Conservation (phyloP, 2,329 filamentous ascomycete species). For the Aureobasidium sp. region DNA sequence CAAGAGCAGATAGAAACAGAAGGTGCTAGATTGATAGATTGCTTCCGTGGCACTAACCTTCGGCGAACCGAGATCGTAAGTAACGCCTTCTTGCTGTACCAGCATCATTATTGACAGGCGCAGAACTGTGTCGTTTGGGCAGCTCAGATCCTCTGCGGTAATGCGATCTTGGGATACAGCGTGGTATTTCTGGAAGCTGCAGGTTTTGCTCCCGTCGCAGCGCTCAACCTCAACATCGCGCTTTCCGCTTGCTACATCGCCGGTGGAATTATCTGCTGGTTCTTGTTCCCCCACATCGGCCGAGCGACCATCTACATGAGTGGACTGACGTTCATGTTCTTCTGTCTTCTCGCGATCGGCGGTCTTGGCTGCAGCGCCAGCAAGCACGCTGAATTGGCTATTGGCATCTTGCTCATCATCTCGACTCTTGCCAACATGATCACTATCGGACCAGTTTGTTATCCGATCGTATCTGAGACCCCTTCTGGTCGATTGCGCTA, state of each 20-base stretch:
- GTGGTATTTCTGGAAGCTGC: conserved; percentile 41
- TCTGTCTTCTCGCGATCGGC: conserved; percentile 33
- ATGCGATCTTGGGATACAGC: conserved; percentile 35
- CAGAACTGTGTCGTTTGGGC: conserved; percentile 12
- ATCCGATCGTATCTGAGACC: conserved; percentile 42
- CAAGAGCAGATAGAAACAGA: conserved; percentile 15
- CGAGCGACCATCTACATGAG: conserved; percentile 44
- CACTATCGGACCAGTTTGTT: conserved; percentile 42
- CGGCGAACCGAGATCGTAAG: conserved; percentile 49
- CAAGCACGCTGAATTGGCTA: conserved; percentile 29
- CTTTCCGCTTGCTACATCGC: conserved; percentile 31
- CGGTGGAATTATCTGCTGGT: conserved; percentile 48
- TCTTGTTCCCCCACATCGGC: conserved; percentile 41
- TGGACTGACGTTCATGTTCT: conserved; percentile 45
- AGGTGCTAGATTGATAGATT: conserved; percentile 47
- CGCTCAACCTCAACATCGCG: conserved; percentile 42
- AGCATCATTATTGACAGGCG: not conserved
- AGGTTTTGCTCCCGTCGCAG: conserved; percentile 36
- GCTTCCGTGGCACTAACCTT: conserved; percentile 46
- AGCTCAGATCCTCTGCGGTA: conserved; percentile 35
- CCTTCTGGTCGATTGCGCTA: conserved; percentile 41
- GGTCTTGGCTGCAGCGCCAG: not conserved
- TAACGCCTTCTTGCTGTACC: not conserved
- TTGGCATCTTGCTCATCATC: conserved; percentile 37
- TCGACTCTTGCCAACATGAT: conserved; percentile 34